Evolutionary conservation across 164 flowering plant genomes (phyloP).

Genomic region (Chloranthus sessilifolius): DNA sequence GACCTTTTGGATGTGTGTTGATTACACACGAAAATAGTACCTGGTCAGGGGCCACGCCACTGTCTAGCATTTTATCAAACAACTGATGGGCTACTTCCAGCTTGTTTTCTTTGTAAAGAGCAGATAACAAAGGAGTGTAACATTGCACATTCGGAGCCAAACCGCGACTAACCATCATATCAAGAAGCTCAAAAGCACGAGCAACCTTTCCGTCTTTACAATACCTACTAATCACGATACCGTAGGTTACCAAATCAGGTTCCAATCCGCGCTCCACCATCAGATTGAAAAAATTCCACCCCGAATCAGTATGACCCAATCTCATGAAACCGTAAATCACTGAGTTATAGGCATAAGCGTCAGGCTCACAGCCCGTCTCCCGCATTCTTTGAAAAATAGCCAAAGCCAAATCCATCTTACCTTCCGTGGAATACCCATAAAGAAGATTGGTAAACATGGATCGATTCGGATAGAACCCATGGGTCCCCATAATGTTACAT

Average conservation of each 20-base stretch:
- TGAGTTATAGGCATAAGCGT: slow-evolving; percentile 42
- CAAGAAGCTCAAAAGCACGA: slow-evolving; percentile 31
- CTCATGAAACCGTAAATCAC: slow-evolving; percentile 48
- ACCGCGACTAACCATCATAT: slow-evolving; percentile 22
- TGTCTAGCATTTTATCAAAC: slow-evolving; percentile 32
- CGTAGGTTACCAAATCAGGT: slow-evolving; percentile 39
- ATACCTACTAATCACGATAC: slow-evolving; percentile 36
- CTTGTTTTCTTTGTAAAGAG: slow-evolving; percentile 38
- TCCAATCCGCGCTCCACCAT: slow-evolving; percentile 35
- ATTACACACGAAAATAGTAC: slow-evolving; percentile 30
- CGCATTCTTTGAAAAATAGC: slow-evolving; percentile 45
- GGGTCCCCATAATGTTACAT: slow-evolving; percentile 40
- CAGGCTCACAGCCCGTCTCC: slow-evolving; percentile 48
- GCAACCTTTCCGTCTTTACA: slow-evolving; percentile 45
- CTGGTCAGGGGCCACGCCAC: slow-evolving; percentile 48
- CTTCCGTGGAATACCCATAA: slow-evolving; percentile 38
- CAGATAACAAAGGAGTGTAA: slow-evolving; percentile 40
- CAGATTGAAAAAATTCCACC: slow-evolving; percentile 22
- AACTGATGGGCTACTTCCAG: slow-evolving; percentile 27
- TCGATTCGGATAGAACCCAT: slow-evolving; percentile 32
- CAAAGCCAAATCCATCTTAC: slow-evolving; percentile 49
- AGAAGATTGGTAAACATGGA: slow-evolving; percentile 47
- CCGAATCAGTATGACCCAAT: slow-evolving; percentile 33
- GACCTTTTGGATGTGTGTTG: slow-evolving; percentile 32
- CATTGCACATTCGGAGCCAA: slow-evolving; percentile 39